phyloP scores from a whole-genome alignment of 2,329 filamentous ascomycete genomes.

The Fusarium pseudograminearum region DNA sequence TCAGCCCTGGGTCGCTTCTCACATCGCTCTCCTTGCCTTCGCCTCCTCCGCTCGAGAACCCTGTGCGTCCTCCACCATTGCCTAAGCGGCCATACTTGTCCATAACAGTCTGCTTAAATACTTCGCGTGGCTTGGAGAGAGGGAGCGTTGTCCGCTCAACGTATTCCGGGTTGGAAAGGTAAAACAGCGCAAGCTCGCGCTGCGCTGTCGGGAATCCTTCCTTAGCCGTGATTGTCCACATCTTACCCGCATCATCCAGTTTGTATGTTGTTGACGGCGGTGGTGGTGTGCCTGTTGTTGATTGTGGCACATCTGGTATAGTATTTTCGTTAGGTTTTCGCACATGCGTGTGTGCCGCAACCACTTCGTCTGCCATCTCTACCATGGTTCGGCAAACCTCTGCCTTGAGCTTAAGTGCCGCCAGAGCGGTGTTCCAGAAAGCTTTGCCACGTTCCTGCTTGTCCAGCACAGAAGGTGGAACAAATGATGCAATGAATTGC shows the following conservation, averaged over 20 bases:
- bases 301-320: constrained; percentile 49
- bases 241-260: constrained; percentile 83
- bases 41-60: constrained; percentile 41
- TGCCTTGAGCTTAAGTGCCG: constrained; percentile 87
- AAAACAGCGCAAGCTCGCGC: constrained; percentile 92
- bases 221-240: constrained; percentile 94
- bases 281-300: constrained; percentile 58
- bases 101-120: constrained; percentile 90
- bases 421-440: constrained; percentile 90
- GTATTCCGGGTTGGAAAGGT: constrained; percentile 90
- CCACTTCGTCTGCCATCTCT: constrained; percentile 68
- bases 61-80: constrained; percentile 40
- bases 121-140: constrained; percentile 84
- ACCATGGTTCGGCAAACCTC: constrained; percentile 86
- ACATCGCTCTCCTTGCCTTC: constrained; percentile 60
- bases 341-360: constrained; percentile 72
- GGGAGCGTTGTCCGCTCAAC: constrained; percentile 84
- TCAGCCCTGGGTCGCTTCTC: constrained; percentile 83
- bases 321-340: constrained; percentile 60
- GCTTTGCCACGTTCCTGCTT: constrained; percentile 77
- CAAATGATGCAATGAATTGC: constrained; percentile 78
- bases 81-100: constrained; percentile 68
- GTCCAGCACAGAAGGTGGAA: constrained; percentile 70
- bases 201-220: constrained; percentile 88
- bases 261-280: constrained; percentile 71